Percentiles rank a stretch among this genome's conserved stretches.
Conservation (phyloP, 805 yeast genomes). For the Isabelozyma heimii region DNA sequence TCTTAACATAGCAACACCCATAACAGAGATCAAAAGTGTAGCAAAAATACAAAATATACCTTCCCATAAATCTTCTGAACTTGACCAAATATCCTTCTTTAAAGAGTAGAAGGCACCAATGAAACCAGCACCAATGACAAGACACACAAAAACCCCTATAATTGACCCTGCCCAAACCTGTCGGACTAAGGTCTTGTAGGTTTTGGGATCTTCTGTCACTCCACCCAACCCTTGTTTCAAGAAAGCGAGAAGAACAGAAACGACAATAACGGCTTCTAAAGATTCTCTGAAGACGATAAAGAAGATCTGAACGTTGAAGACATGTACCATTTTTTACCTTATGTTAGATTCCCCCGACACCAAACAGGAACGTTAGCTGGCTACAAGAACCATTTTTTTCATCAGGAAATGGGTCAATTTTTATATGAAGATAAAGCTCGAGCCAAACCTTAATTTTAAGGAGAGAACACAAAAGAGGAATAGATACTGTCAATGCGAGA, state of each 20-base stretch:
- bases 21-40: conserved; percentile 78
- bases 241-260: conserved; percentile 89
- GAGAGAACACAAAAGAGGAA: not conserved
- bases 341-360: not conserved
- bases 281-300: conserved; percentile 93
- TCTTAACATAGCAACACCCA: conserved; percentile 97
- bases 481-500: not conserved
- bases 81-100: conserved; percentile 79
- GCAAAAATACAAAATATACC: conserved; percentile 93
- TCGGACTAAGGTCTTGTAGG: conserved; percentile 60
- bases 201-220: conserved; percentile 40
- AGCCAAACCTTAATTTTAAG: too few species aligned
- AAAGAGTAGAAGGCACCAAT: conserved; percentile 89
- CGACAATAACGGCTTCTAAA: conserved; percentile 86
- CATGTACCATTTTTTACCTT: conserved; percentile 24
- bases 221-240: conserved; percentile 82
- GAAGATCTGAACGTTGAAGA: conserved; percentile 73
- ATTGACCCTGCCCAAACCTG: conserved; percentile 89
- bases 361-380: not conserved
- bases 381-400: too few species aligned
- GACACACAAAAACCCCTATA: conserved; percentile 73
- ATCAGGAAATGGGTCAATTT: not conserved
- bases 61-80: conserved; percentile 94
- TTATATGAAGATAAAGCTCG: too few species aligned
- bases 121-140: conserved; percentile 86